Conservation (phyloP, 345 rosid species). For the Brassica rapa region DNA sequence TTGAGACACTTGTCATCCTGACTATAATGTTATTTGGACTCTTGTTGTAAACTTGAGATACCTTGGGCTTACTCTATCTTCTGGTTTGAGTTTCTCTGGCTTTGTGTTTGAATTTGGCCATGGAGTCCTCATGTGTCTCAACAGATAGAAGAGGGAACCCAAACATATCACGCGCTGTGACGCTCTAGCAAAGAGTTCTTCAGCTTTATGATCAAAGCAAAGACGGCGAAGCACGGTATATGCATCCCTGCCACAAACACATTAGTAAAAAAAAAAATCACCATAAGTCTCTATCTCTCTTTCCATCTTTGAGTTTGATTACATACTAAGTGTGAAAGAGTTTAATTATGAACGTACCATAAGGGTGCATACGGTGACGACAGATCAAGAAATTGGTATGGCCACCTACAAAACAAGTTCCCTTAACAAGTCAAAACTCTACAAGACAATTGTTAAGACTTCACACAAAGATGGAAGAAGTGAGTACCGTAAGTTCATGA, state of each 20-base stretch:
- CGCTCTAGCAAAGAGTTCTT: slow-evolving; percentile 52
- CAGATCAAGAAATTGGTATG: slow-evolving; percentile 86
- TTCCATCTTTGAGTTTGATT: not conserved
- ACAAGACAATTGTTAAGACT: not conserved
- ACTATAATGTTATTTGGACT: not conserved
- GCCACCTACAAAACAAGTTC: slow-evolving; percentile 69
- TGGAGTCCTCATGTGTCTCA: slow-evolving; percentile 1
- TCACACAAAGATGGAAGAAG: not conserved
- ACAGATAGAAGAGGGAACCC: not conserved
- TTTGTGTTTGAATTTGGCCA: not conserved
- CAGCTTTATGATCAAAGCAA: slow-evolving; percentile 60
- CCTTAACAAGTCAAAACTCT: not conserved
- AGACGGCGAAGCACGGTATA: slow-evolving; percentile 68
- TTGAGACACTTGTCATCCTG: no score
- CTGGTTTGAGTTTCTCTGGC: slow-evolving; percentile 1
- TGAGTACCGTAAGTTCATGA: slow-evolving; percentile 37
- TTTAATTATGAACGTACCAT: slow-evolving; percentile 17
- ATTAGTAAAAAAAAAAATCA: not conserved
- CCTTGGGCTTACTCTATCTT: slow-evolving; percentile 2
- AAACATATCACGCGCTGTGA: slow-evolving; percentile 23
- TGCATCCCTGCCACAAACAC: slow-evolving; percentile 51
- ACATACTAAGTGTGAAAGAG: not conserved
- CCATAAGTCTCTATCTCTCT: not conserved
- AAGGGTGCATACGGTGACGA: slow-evolving; percentile 56
- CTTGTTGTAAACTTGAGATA: not conserved